A percentile compares a stretch with the other conserved stretches of the same genome.
phyloP scores from a whole-genome alignment of 1,139 yeast species.

The Starmera stellimalicola region DNA sequence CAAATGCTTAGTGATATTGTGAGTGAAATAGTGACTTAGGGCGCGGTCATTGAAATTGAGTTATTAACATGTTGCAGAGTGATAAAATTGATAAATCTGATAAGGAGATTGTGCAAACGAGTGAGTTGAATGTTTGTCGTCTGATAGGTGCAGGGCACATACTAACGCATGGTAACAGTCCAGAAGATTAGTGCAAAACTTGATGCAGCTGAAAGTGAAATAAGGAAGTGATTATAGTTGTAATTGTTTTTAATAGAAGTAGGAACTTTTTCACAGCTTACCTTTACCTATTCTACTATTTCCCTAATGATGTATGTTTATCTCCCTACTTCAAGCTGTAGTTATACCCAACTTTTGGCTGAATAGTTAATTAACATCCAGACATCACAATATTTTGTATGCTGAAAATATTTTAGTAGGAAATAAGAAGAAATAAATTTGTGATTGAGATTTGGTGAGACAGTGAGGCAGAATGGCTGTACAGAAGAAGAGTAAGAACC shows the following conservation, averaged over 20 bases:
- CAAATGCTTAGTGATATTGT: constrained; percentile 28
- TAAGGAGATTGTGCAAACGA: constrained; percentile 5
- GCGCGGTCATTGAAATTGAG: not conserved
- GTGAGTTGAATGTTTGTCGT: no score
- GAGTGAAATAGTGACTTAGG: constrained; percentile 2
- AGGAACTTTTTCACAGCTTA: no score
- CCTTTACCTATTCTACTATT: no score
- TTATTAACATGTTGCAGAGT: constrained; percentile 4
- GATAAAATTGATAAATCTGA: constrained; percentile 10
- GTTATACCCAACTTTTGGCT: no score
- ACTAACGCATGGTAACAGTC: no score
- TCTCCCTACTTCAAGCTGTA: no score
- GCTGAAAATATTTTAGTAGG: not conserved
- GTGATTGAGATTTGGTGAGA: not conserved
- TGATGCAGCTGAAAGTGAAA: constrained; percentile 14
- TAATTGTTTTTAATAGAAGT: no score
- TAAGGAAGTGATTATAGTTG: constrained; percentile 2
- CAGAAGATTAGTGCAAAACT: constrained; percentile 14
- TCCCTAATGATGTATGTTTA: no score
- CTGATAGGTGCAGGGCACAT: no score
- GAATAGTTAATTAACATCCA: not conserved
- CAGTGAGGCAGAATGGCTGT: constrained; percentile 4
- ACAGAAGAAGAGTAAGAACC: constrained; percentile 41
- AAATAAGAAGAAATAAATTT: not conserved
- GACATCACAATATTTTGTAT: not conserved